Evolutionary conservation across 208 protist species (phyloP).

Genomic region (Crithidia sp.): DNA sequence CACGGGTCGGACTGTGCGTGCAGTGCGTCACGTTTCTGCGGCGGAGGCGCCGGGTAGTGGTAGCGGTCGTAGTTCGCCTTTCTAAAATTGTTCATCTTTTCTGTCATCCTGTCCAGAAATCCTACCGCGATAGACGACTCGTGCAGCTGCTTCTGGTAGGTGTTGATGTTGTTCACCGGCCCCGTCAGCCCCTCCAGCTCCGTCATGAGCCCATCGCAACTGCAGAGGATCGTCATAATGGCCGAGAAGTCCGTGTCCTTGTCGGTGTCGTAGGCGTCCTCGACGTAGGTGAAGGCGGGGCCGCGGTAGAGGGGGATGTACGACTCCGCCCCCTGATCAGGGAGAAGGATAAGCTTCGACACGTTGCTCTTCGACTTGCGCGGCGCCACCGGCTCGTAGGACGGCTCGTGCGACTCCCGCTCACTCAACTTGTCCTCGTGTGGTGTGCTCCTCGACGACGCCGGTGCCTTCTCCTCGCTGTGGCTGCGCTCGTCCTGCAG

Average conservation of each 20-base stretch:
- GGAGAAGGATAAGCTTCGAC: constrained; percentile 11
- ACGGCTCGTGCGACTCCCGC: background rate
- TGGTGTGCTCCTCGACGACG: background rate
- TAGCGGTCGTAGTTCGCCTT: constrained; percentile 29
- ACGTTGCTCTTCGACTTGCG: constrained; percentile 17
- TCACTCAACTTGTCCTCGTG: background rate
- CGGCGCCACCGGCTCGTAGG: constrained; percentile 19
- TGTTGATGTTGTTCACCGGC: constrained; percentile 30
- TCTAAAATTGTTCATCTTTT: constrained; percentile 11
- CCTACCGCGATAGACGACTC: constrained; percentile 31
- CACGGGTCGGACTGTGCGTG: constrained; percentile 26
- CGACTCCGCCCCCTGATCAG: constrained; percentile 2
- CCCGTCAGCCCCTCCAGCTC: constrained; percentile 30
- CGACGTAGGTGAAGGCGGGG: constrained; percentile 40
- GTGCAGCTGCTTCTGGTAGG: constrained; percentile 51
- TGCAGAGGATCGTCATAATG: constrained; percentile 31
- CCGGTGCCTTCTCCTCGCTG: background rate
- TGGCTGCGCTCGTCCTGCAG: constrained; percentile 1
- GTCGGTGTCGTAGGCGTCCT: constrained; percentile 35
- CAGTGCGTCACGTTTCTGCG: constrained; percentile 16
- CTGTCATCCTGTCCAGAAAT: constrained; percentile 37
- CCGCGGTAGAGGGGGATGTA: constrained; percentile 32
- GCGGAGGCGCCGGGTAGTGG: constrained; percentile 29
- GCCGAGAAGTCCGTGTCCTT: constrained; percentile 43
- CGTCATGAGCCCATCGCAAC: constrained; percentile 38